Conservation (phyloP, 2,329 filamentous ascomycete species). For the Magnaporthales sp. region DNA sequence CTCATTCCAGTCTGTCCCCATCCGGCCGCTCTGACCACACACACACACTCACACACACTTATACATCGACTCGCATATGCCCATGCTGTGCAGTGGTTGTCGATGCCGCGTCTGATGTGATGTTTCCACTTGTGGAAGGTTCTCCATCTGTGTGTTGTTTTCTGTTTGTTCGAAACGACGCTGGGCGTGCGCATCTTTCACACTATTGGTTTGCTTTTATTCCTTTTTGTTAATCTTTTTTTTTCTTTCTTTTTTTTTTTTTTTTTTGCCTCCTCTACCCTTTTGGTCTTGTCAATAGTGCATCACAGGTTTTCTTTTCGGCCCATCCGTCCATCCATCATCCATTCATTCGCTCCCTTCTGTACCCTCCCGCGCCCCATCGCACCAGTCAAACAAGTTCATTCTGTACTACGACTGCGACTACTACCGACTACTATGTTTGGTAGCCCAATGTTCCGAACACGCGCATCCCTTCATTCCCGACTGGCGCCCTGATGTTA, state of each 20-base stretch:
- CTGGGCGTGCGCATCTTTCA: slow-evolving; percentile 8
- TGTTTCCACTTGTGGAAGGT: slow-evolving; percentile 19
- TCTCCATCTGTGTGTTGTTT: slow-evolving; percentile 13
- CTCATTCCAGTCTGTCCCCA: background rate
- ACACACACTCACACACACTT: background rate
- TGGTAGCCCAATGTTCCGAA: slow-evolving; percentile 1
- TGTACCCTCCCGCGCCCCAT: background rate
- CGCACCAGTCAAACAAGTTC: background rate
- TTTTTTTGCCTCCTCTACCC: slow-evolving; percentile 1
- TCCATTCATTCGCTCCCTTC: background rate
- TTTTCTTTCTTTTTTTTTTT: slow-evolving; percentile 5
- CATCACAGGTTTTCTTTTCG: slow-evolving; percentile 2
- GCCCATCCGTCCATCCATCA: background rate
- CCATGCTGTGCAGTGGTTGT: slow-evolving; percentile 12
- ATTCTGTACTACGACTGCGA: background rate
- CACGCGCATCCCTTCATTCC: slow-evolving; percentile 1
- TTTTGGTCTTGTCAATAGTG: background rate
- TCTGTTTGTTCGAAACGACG: slow-evolving; percentile 8
- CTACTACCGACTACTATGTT: background rate
- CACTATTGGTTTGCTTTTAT: slow-evolving; percentile 6
- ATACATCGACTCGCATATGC: background rate
- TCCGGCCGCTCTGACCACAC: slow-evolving; percentile 14
- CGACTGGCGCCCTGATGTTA: slow-evolving; percentile 2
- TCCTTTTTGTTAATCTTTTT: slow-evolving; percentile 6
- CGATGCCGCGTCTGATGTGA: slow-evolving; percentile 15